Evolutionary conservation across 2,329 filamentous ascomycete genomes (phyloP).

Genomic region (Gliomastix tumulicola): DNA sequence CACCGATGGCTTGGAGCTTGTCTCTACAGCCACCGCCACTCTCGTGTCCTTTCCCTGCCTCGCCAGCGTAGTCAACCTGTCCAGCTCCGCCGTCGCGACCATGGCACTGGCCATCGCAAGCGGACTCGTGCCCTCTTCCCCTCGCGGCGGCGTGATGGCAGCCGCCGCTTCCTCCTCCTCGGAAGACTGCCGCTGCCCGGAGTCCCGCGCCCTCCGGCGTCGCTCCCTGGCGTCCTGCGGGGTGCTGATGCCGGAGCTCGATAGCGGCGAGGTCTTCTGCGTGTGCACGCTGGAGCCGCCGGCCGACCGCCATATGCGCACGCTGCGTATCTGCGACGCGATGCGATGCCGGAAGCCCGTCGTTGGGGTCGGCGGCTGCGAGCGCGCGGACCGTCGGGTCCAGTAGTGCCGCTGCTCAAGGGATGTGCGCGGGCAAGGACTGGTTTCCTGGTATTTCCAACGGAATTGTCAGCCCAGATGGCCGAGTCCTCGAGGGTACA

Average conservation of each 20-base stretch:
- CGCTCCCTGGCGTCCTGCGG: slow-evolving; percentile 16
- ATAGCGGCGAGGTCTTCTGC: background rate
- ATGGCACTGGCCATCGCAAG: slow-evolving; percentile 17
- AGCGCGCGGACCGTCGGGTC: slow-evolving; percentile 10
- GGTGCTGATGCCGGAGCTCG: slow-evolving; percentile 1
- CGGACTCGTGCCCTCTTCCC: slow-evolving; percentile 12
- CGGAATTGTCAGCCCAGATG: too few relatives aligned
- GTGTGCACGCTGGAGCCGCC: slow-evolving; percentile 8
- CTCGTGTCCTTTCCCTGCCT: slow-evolving; percentile 7
- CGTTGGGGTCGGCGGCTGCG: slow-evolving; percentile 15
- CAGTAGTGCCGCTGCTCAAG: too few relatives aligned
- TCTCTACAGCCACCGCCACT: too few relatives aligned
- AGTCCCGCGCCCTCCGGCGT: slow-evolving; percentile 19
- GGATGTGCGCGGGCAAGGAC: too few relatives aligned
- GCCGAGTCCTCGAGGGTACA: too few relatives aligned
- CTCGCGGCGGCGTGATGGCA: too few relatives aligned
- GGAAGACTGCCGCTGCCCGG: slow-evolving; percentile 13
- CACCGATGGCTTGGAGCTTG: too few relatives aligned
- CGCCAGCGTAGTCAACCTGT: slow-evolving; percentile 19
- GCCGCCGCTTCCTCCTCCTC: slow-evolving; percentile 5
- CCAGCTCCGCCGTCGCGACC: slow-evolving; percentile 20
- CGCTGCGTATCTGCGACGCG: slow-evolving; percentile 12
- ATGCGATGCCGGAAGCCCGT: slow-evolving; percentile 13
- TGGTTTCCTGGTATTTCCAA: too few relatives aligned
- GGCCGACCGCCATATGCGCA: slow-evolving; percentile 15